Conservation (phyloP, 805 yeast species). For the Lipomyces sp. region DNA sequence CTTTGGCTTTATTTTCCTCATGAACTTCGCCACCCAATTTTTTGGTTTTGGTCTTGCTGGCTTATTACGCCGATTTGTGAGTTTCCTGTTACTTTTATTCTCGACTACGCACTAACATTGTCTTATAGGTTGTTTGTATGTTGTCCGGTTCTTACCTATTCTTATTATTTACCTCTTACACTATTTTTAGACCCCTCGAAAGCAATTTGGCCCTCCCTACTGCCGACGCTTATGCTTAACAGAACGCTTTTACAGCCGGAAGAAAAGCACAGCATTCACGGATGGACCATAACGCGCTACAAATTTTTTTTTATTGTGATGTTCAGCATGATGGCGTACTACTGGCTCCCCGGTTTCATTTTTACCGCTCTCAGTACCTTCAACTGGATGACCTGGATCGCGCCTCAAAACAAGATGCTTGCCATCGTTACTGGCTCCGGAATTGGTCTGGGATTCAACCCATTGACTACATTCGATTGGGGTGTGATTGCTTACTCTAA, state of each 20-base stretch:
- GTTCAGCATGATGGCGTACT: slow-evolving; percentile 52
- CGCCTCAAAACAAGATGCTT: slow-evolving; percentile 59
- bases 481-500: slow-evolving; percentile 41
- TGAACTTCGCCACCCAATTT: slow-evolving; percentile 61
- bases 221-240: slow-evolving; percentile 57
- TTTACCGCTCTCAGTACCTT: slow-evolving; percentile 65
- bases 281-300: slow-evolving; percentile 64
- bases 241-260: slow-evolving; percentile 53
- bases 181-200: slow-evolving; percentile 8
- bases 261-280: slow-evolving; percentile 53
- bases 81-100: slow-evolving; percentile 1
- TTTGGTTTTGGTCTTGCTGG: slow-evolving; percentile 74
- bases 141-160: slow-evolving; percentile 11
- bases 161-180: neutral
- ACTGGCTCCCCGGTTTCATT: slow-evolving; percentile 66
- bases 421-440: slow-evolving; percentile 68
- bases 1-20: slow-evolving; percentile 59
- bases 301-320: slow-evolving; percentile 54
- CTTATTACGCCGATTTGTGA: slow-evolving; percentile 57
- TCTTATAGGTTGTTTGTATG: slow-evolving; percentile 11
- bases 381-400: slow-evolving; percentile 67
- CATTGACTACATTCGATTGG: slow-evolving; percentile 74
- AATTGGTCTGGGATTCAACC: slow-evolving; percentile 69
- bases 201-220: slow-evolving; percentile 60
- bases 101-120: neutral